Base-by-base conservation (phyloP, 1,284 basidiomycete genomes). In the Pseudozyma thailandica region DNA sequence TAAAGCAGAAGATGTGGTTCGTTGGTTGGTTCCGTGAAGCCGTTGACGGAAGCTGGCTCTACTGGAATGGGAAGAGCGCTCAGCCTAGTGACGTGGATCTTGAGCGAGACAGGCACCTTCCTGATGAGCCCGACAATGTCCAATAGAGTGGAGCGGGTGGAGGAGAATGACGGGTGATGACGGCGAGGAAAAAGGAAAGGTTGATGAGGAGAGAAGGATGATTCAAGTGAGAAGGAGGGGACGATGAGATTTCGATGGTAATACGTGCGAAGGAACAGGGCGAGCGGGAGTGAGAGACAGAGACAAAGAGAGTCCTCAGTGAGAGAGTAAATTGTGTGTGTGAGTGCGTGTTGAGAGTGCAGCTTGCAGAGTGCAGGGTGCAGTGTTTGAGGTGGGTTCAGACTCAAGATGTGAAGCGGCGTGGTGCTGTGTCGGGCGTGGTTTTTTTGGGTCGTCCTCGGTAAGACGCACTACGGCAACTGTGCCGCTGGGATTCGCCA, bases 351-450 rank as follows among this genome's bases (percentile, higher is more conserved):
- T 10, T 18, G 5, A 41, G 20, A 12, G 20, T 23, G 21, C 39
- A 23, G 15, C 20, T 16, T 21, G 20, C 39, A 41, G 39, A n/a
- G 13, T 38, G 26, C 23, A 12, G 43, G 15, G 26, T 23, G 18
- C 39, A 23, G 20, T 20, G 39, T 41, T 41, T 23, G 7, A 23
- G n/a, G 39, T 41, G 37, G 6, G n/a, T n/a, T n/a, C n/a, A n/a
- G n/a, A n/a, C n/a, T n/a, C n/a, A n/a, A n/a, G n/a, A n/a, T 20
- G 39, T 12, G 39, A 13, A 9, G 21, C 21, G 39, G 39, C 39
- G 39, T 42, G 39, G 21, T 42, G 26, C n/a, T n/a, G 44, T 46
- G 12, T 30, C 44, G 26, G 44, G 20, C 42, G 42, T 43, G 42
- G 42, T 43, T 35, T 35, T 12, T 12, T n/a, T 35, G 13, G n/a